phyloP scores from a whole-genome alignment of 768 basidiomycete genomes.

The Multifurca ochricompacta region DNA sequence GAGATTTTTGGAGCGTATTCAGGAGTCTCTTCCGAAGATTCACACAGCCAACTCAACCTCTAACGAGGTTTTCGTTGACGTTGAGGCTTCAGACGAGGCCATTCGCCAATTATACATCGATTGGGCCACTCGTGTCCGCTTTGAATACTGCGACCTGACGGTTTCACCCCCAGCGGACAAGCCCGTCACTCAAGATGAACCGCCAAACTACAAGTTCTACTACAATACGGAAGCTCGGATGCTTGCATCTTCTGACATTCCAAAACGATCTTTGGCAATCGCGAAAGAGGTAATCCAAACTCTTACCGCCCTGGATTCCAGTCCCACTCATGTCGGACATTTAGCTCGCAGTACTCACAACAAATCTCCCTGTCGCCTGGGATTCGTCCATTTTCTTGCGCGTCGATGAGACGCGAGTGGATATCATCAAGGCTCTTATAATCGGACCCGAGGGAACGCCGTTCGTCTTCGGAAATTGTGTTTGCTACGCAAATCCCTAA shows the following conservation, averaged over 20 bases:
- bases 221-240: constrained; percentile 80
- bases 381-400: constrained; percentile 89
- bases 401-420: constrained; percentile 87
- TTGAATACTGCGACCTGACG: constrained; percentile 88
- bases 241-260: constrained; percentile 78
- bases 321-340: not conserved
- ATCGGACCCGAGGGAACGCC: constrained; percentile 93
- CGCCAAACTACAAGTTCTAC: constrained; percentile 74
- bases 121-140: constrained; percentile 77
- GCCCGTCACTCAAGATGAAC: constrained; percentile 39
- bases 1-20: constrained; percentile 73
- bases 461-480: constrained; percentile 29
- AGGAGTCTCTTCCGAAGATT: constrained; percentile 68
- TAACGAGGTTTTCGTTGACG: constrained; percentile 35
- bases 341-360: constrained; percentile 87
- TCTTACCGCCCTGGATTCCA: not conserved
- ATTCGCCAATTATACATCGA: constrained; percentile 64
- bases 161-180: constrained; percentile 30
- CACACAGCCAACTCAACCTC: constrained; percentile 37
- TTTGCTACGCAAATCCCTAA: constrained; percentile 1
- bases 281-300: constrained; percentile 68
- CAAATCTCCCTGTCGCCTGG: constrained; percentile 92
- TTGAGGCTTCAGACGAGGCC: constrained; percentile 58
- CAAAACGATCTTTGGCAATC: constrained; percentile 87
- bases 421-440: constrained; percentile 86